Percentiles rank a stretch among this genome's conserved stretches.
Conservation (phyloP, 805 yeast genomes). For the Pichia deserticola region DNA sequence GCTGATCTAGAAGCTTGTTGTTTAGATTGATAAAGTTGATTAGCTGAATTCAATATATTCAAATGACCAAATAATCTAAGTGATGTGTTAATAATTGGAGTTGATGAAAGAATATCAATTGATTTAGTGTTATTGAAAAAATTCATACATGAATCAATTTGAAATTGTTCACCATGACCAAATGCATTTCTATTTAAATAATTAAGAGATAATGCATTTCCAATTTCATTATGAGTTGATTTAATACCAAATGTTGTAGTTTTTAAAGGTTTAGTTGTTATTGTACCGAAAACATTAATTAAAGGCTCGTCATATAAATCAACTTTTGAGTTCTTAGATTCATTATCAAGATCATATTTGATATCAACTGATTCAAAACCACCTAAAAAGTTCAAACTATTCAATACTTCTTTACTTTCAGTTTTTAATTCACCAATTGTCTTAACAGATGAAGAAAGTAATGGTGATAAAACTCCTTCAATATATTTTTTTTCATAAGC, state of each 20-base stretch:
- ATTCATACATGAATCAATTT: slow-evolving; percentile 41
- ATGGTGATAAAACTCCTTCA: slow-evolving; percentile 38
- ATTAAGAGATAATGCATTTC: slow-evolving; percentile 23
- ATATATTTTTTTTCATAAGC: slow-evolving; percentile 34
- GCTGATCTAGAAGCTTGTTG: slow-evolving; percentile 46
- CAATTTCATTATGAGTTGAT: slow-evolving; percentile 5
- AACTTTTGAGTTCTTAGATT: neutral
- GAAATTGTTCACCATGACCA: slow-evolving; percentile 62
- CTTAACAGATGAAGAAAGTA: slow-evolving; percentile 29
- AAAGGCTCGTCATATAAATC: slow-evolving; percentile 5
- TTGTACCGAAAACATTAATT: slow-evolving; percentile 6
- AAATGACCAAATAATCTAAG: slow-evolving; percentile 40
- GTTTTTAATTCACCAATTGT: slow-evolving; percentile 37
- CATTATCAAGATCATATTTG: slow-evolving; percentile 14
- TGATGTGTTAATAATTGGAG: slow-evolving; percentile 39
- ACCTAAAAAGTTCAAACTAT: slow-evolving; percentile 21
- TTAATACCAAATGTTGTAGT: neutral
- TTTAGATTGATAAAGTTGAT: slow-evolving; percentile 43
- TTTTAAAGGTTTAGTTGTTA: slow-evolving; percentile 2
- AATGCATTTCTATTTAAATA: slow-evolving; percentile 43
- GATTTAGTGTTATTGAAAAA: slow-evolving; percentile 43
- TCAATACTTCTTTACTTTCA: slow-evolving; percentile 15
- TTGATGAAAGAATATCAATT: slow-evolving; percentile 40
- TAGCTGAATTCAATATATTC: slow-evolving; percentile 43
- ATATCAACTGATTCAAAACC: slow-evolving; percentile 23